Base-by-base conservation (phyloP, 306 rosid species). In the Hippophae rhamnoides region DNA sequence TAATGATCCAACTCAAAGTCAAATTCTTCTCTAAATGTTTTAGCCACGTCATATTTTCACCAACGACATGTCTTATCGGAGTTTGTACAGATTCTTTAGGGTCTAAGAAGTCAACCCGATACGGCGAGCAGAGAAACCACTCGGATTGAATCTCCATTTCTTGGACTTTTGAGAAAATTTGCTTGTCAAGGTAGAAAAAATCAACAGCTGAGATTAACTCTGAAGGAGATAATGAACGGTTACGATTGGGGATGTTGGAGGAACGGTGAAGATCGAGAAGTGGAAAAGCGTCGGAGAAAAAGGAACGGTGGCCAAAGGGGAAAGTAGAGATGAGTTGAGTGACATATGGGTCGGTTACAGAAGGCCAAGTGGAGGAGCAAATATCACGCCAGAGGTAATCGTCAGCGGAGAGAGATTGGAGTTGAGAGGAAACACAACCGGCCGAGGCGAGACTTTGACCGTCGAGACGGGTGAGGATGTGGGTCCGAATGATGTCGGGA, bases 211-310 rank as follows among this genome's bases (percentile, higher is more conserved):
- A 87, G 74, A 92, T 55, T 1, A 77, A 46, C 31, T 73, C 84
- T 5, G 55, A 1, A 2, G 86, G 5, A 9, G 56, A n/a, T 1
- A 52, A 43, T 1, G 73, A 5, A 44, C 25, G 56, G 56, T 51
- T 9, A 7, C 6, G 51, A 12, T 13, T 47, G 9, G 40, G 6
- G 5, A 5, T 18, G 9, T 7, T 5, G 31, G 11, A 53, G 1
- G 65, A 48, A 7, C 69, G 31, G 43, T 60, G 12, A 55, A 18
- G 23, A 18, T 79, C 76, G 44, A 81, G 65, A 42, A 60, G 45
- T 1, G 96, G 95, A 69, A 85, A 92, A 0, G 89, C 78, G 48
- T 75, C 82, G 46, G 96, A 86, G 86, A 78, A 89, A 62, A 89
- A 66, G 1, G 95, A 79, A 0, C 81, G 87, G 80, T 89, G 78